Evolutionary conservation across 1,284 basidiomycete species (phyloP), one percentile per base, ranked within the genome.

Genomic region (Ceratobasidium sp.): DNA sequence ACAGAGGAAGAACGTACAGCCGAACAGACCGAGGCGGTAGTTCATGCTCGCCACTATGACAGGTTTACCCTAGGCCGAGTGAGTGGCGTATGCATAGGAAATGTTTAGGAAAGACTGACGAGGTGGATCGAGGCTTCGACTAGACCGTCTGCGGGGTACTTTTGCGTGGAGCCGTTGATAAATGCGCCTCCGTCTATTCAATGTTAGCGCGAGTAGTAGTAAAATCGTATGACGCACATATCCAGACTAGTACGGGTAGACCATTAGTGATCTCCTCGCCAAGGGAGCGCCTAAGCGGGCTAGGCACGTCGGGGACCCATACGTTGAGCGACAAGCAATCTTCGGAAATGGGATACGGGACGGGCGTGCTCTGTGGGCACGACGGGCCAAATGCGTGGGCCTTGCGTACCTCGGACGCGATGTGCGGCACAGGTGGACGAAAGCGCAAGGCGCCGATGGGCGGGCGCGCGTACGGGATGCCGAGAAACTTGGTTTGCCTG

Each of bases 401-500:
- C 43, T 49, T 10, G 50, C 34, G 52, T 32, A 49, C 27, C 27
- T 22, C 27, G 20, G 31, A 15, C 10, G 22, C 34, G n/a, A 22
- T 75, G 43, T 79, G 73, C 74, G 75, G 40, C 3, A 78, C 68
- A 1, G 83, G 80, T 3, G 78, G 76, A 17, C 80, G 75, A 73
- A 79, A 83, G 1, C 82, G 78, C 5, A 75, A 76, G 4, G 42
- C 35, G 35, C 69, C 68, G 13, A 54, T 45, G 0, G 83, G 82
- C 2, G 81, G 78, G 70, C 82, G 77, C 3, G 82, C 82, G 69
- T 81, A 84, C 2, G 82, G 82, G 10, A 84, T 75, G 12, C 83
- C 82, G 3, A 82, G 77, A 73, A 85, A 90, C 0, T 85, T 85
- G 15, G 50, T 65, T 32, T 65, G 62, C 40, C 62, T 65, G 27